These are phyloP conservation scores for Oryza longistaminata DNA, from an alignment of 176 grass and related monocot genomes.

Conservation along the genomic window DNA sequence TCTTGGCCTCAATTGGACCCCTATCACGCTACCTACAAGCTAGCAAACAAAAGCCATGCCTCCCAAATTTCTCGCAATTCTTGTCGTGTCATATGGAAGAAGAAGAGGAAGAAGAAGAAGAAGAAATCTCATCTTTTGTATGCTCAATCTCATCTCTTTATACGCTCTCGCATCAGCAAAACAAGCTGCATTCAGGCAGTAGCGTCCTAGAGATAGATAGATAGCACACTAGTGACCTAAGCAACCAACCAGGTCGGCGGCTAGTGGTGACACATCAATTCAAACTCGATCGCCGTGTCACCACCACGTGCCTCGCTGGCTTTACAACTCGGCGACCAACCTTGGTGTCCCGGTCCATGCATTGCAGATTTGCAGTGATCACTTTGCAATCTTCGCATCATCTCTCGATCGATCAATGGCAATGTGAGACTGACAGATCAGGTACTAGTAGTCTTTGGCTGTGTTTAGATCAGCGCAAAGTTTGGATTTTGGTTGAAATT, in stretches of 20 bases:
- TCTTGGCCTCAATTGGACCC: not conserved
- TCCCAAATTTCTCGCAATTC: not conserved
- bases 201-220: not conserved
- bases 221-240: not conserved
- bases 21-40: no score
- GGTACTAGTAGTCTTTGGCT: not conserved
- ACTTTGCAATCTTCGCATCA: not conserved
- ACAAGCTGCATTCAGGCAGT: not conserved
- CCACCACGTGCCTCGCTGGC: slow-evolving; percentile 16
- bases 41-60: not conserved
- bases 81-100: not conserved
- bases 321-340: slow-evolving; percentile 14
- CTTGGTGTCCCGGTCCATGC: not conserved
- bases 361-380: not conserved
- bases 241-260: not conserved
- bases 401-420: not conserved
- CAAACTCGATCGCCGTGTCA: not conserved
- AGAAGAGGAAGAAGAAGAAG: not conserved
- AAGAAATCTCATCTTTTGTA: not conserved
- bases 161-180: not conserved
- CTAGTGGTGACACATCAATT: not conserved
- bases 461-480: no score
- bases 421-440: not conserved
- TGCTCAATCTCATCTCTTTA: not conserved
- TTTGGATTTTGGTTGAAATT: no score